Evolutionary conservation across 2,329 filamentous ascomycete genomes (phyloP).

Genomic region (Gaeumannomyces sp.): DNA sequence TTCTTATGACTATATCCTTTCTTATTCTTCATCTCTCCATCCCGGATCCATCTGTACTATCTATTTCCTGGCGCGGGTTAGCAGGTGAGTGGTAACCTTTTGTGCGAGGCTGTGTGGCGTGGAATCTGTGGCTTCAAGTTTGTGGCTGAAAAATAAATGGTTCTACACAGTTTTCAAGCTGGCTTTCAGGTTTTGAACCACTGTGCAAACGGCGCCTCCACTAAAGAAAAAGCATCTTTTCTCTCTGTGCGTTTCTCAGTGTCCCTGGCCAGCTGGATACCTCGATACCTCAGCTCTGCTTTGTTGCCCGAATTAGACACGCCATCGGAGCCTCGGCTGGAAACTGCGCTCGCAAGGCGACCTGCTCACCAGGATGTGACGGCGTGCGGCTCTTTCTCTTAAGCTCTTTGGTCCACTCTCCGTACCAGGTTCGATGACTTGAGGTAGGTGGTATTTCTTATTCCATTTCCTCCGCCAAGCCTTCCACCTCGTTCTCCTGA

Average conservation of each 20-base stretch:
- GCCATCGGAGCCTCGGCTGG: not conserved
- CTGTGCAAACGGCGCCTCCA: not conserved
- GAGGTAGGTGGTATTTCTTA: not conserved
- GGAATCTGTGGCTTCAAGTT: not conserved
- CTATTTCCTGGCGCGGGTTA: no score
- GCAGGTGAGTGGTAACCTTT: no score
- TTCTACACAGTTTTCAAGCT: not conserved
- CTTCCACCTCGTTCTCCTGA: not conserved
- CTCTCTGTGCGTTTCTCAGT: no score
- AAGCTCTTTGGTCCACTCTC: not conserved
- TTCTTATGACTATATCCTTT: no score
- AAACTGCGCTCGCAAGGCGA: slow-evolving; percentile 1
- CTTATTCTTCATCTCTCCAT: no score
- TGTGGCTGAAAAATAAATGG: not conserved
- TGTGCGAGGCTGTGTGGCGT: not conserved
- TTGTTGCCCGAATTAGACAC: not conserved
- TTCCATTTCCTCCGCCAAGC: not conserved
- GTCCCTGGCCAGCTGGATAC: not conserved
- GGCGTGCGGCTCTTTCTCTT: not conserved
- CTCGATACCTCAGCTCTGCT: not conserved
- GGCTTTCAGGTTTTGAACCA: no score
- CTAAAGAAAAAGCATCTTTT: not conserved
- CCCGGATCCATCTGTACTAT: no score
- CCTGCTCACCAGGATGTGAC: not conserved
- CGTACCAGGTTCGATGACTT: not conserved